Evolutionary conservation across 345 rosid species (phyloP), one percentile per base, ranked within the genome.

Genomic region (Triadica sebifera): DNA sequence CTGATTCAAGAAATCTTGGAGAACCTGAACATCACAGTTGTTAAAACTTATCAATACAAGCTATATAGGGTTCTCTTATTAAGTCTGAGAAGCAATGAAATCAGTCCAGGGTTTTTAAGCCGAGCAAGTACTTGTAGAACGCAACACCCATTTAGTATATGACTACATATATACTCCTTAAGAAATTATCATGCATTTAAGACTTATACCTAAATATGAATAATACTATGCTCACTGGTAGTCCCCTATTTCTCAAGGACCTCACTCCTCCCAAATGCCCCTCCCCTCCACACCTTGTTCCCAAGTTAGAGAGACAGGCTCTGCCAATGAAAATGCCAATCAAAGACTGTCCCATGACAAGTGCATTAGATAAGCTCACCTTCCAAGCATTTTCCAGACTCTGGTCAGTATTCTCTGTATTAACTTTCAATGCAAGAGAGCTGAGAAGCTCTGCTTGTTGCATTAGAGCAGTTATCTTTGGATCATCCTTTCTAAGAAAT

Each of bases 351-450:
- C 49, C 50, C 58, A 13, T 38, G 39, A 5, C 16, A 38, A 61
- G 29, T 58, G 57, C 61, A 72, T 52, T 15, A 12, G 25, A 56
- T 67, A 12, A 70, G 55, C 79, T 82, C 65, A 90, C 99, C 98
- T 91, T 93, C 99, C 97, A 91, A 58, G 99, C 94, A 90, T 84
- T 88, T 82, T 95, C 98, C 73, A 91, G 87, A 87, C 96, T 87
- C 82, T 88, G 92, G 29, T 93, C 97, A 63, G 93, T 84, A 82
- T 82, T 87, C 72, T 93, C 98, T 43, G 84, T 46, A 64, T 85
- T 87, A 63, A 95, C 92, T 89, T 88, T 95, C 74, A 72, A 68
- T 4, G 97, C 89, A 53, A 95, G 87, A 65, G 99, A 87, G 80
- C 89, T 87, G 73, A 95, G 91, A 80, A 93, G 89, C 81, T 91